Evolutionary conservation across 164 flowering plant species (phyloP).

Genomic region (grape (Vitis vinifera)): ASM3070453v1 NC_081821.1:1987001-1987500

Average conservation of each 20-base stretch:
- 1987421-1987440: conserved; percentile 63
- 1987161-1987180: conserved; percentile 67
- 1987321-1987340: conserved; percentile 48
- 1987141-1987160: conserved; percentile 69
- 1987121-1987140: conserved; percentile 42
- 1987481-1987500: conserved; percentile 99
- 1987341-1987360: conserved; percentile 27
- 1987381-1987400: conserved; percentile 33
- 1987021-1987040: conserved; percentile 74
- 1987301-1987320: conserved; percentile 61
- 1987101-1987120: background rate
- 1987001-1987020: conserved; percentile 64
- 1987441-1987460: conserved; percentile 87
- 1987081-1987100: background rate
- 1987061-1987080: background rate
- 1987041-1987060: conserved; percentile 65
- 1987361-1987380: conserved; percentile 27
- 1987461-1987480: conserved; percentile 94
- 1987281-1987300: conserved; percentile 61
- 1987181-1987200: conserved; percentile 71
- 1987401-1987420: conserved; percentile 32
- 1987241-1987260: conserved; percentile 44
- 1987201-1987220: conserved; percentile 54
- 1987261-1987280: conserved; percentile 72
- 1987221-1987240: conserved; percentile 74